These are phyloP conservation scores for Priceomyces castillae DNA, from an alignment of 805 yeast genomes.

Conservation along the genomic window DNA sequence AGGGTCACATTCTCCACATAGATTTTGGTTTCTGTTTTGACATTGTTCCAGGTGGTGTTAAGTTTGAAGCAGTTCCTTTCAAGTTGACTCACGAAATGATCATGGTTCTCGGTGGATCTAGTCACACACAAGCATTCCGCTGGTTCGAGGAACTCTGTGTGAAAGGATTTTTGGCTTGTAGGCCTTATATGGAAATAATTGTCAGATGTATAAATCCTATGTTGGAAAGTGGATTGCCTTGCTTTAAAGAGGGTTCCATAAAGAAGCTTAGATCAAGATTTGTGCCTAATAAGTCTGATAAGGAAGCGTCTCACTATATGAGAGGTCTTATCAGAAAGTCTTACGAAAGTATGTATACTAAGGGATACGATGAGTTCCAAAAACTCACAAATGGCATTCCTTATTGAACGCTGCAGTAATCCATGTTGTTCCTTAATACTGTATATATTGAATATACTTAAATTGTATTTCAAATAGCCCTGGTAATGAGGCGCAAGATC, in stretches of 20 bases:
- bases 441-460: background rate
- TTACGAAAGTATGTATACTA: slow-evolving; percentile 84
- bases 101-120: slow-evolving; percentile 89
- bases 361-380: slow-evolving; percentile 97
- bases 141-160: slow-evolving; percentile 96
- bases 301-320: slow-evolving; percentile 80
- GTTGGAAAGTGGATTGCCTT: slow-evolving; percentile 94
- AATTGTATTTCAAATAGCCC: background rate
- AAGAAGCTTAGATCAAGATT: slow-evolving; percentile 74
- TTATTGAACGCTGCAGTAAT: slow-evolving; percentile 40
- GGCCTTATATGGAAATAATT: slow-evolving; percentile 85
- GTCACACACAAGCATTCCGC: slow-evolving; percentile 77
- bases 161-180: slow-evolving; percentile 82
- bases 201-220: slow-evolving; percentile 85
- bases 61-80: slow-evolving; percentile 97
- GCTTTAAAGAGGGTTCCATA: slow-evolving; percentile 88
- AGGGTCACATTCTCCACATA: slow-evolving; percentile 92
- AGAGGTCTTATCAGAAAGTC: slow-evolving; percentile 73
- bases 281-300: slow-evolving; percentile 75
- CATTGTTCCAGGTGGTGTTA: slow-evolving; percentile 98
- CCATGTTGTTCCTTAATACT: background rate
- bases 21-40: slow-evolving; percentile 99
- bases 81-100: slow-evolving; percentile 96
- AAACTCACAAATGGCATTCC: slow-evolving; percentile 96
- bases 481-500: slow-evolving; percentile 2